These are phyloP conservation scores for Diospyros lotus DNA, from an alignment of 148 eudicot species.

Conservation along the genomic window DNA sequence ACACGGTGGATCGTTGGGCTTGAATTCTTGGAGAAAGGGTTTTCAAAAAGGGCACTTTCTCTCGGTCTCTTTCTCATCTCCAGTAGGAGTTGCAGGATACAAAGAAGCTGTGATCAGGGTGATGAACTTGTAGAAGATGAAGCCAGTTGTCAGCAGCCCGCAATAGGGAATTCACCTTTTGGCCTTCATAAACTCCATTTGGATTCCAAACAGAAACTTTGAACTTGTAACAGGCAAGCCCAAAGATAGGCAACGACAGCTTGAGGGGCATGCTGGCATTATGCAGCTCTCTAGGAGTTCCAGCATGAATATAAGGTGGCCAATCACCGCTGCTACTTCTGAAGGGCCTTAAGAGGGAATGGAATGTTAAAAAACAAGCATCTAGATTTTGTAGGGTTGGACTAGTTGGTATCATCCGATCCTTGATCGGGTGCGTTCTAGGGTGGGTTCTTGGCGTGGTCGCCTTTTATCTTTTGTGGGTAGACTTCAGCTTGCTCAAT, in stretches of 20 bases:
- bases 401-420: constrained; percentile 59
- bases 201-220: constrained; percentile 66
- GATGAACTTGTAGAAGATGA: constrained; percentile 53
- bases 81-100: constrained; percentile 30
- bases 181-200: constrained; percentile 39
- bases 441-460: too few relatives aligned
- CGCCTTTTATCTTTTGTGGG: too few relatives aligned
- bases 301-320: constrained; percentile 23
- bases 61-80: constrained; percentile 25
- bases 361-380: constrained; percentile 91
- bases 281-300: constrained; percentile 35
- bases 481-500: too few relatives aligned
- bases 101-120: constrained; percentile 79
- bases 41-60: neutral
- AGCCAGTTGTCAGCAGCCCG: constrained; percentile 81
- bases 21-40: neutral
- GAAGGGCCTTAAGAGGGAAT: constrained; percentile 64
- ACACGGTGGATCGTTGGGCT: neutral
- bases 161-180: constrained; percentile 45
- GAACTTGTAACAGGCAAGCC: constrained; percentile 74
- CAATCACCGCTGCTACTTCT: constrained; percentile 44
- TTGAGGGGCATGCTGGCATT: constrained; percentile 35
- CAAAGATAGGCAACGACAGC: constrained; percentile 72
- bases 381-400: constrained; percentile 90
- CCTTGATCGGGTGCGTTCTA: too few relatives aligned